A percentile compares a stretch with the other conserved stretches of the same genome.
Evolutionary conservation across 164 flowering plant genomes (phyloP).

Genomic region (Magnolia changhungtana): DNA sequence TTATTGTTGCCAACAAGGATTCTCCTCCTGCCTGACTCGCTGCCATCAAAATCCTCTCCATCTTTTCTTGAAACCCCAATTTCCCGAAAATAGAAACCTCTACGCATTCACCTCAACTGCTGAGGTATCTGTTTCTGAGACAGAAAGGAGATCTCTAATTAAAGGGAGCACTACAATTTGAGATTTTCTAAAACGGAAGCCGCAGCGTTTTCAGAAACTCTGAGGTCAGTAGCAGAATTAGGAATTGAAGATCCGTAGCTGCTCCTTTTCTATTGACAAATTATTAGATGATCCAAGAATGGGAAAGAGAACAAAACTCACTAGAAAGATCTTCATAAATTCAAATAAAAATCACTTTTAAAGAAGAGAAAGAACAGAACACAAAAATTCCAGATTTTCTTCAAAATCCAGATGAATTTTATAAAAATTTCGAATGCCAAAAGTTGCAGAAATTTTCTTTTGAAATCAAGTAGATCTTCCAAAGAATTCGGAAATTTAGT

Average conservation of each 20-base stretch:
- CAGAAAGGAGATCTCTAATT: background rate
- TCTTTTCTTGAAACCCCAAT: background rate
- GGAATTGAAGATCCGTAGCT: background rate
- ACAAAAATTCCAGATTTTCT: no score
- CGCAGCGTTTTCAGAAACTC: background rate
- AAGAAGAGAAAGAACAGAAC: background rate
- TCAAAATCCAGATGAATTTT: no score
- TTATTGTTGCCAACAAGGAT: slow-evolving; percentile 55
- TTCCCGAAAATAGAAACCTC: background rate
- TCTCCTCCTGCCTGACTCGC: slow-evolving; percentile 38
- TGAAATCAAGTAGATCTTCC: no score
- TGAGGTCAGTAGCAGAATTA: background rate
- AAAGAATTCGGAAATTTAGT: no score
- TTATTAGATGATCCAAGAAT: background rate
- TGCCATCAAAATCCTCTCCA: slow-evolving; percentile 11
- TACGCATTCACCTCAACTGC: background rate
- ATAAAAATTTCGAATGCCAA: no score
- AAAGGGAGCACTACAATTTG: background rate
- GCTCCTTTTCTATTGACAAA: background rate
- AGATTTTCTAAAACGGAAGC: background rate
- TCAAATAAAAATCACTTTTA: background rate
- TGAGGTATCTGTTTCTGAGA: background rate
- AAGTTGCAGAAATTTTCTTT: no score
- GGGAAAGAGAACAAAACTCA: background rate
- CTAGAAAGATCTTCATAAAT: background rate